Base-by-base conservation (phyloP, 176 grass and related monocot species). In the Aechmea fasciata region DNA sequence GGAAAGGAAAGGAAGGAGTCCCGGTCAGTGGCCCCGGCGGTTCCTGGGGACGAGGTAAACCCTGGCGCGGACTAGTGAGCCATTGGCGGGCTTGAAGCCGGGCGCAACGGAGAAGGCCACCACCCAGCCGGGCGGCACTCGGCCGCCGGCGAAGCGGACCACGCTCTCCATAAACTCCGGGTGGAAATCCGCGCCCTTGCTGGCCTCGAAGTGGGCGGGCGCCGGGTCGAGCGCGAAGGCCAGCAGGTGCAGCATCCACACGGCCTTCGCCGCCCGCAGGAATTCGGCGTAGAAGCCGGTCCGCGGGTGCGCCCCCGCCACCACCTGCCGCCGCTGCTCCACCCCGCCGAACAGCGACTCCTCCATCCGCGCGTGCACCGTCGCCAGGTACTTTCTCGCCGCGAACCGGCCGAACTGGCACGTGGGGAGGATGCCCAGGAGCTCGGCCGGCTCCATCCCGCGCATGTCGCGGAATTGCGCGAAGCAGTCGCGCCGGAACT, bases 201-300 rank as follows among this genome's bases (percentile, higher is more conserved):
- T 79, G 70, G 79, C 94, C 82, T 99, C 94, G 85, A 93, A 93
- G 77, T 85, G 94, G 79, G 83, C 86, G 18, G 94, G 89, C 50
- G 86, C 82, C 84, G 77, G 87, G 49, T 93, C 89, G n/a, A 99
- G 80, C 65, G 94, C 89, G 85, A 93, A 99, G 15, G 87, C 87
- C 50, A 99, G 78, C 51, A 99, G 79, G 76, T 99, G 94, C 62
- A 93, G 87, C 94, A 99, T 72, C 94, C 89, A 99, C 77, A 93
- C 80, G 20, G 89, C 94, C 89, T 93, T 99, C 13, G 89, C 94
- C 1, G 75, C 73, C 48, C 76, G 82, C 49, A 97, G 80, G 66
- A 93, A 97, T 79, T 93, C 94, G 1, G 63, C 84, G 72, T 97
- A 97, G 80, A 97, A 97, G 4, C 81, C 86, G 50, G 94, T 97